A percentile compares a stretch with the other conserved stretches of the same genome.
Evolutionary conservation across 225 moss, liverwort and hornwort species (phyloP).

Genomic region (Pleurozium schreberi): DNA sequence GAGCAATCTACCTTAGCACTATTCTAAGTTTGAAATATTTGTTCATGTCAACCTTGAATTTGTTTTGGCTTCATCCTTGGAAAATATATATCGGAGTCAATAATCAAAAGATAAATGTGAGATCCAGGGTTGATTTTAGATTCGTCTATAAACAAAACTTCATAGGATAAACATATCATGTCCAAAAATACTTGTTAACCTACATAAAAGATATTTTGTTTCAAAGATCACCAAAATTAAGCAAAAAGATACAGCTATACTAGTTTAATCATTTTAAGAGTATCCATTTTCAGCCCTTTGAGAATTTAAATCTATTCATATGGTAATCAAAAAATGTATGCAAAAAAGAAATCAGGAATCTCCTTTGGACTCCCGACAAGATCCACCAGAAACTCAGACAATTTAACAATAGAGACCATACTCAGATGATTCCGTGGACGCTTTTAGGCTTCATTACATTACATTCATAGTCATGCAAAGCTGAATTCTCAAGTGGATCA

Average conservation of each 20-base stretch:
- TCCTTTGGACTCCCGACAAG: background rate
- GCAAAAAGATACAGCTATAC: background rate
- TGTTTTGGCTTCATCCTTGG: background rate
- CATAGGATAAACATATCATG: background rate
- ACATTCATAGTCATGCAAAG: background rate
- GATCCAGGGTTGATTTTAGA: background rate
- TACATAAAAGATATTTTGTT: background rate
- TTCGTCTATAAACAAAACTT: background rate
- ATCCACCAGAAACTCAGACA: background rate
- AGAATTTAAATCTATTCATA: background rate
- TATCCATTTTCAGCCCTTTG: too few species aligned
- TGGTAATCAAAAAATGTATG: too few species aligned
- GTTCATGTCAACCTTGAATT: background rate
- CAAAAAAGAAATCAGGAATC: background rate
- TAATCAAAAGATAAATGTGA: background rate
- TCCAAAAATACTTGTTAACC: background rate
- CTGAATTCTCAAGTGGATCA: background rate
- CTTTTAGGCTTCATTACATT: background rate
- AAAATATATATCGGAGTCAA: background rate
- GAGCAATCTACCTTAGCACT: too few species aligned
- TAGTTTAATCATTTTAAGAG: background rate
- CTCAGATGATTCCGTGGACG: background rate
- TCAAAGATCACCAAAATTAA: background rate
- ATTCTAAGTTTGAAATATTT: background rate
- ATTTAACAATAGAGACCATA: too few species aligned